Percentiles rank a stretch among this genome's conserved stretches.
Evolutionary conservation across 371 early-diverging fungal species (phyloP).

Genomic region (Mucor indicus): DNA sequence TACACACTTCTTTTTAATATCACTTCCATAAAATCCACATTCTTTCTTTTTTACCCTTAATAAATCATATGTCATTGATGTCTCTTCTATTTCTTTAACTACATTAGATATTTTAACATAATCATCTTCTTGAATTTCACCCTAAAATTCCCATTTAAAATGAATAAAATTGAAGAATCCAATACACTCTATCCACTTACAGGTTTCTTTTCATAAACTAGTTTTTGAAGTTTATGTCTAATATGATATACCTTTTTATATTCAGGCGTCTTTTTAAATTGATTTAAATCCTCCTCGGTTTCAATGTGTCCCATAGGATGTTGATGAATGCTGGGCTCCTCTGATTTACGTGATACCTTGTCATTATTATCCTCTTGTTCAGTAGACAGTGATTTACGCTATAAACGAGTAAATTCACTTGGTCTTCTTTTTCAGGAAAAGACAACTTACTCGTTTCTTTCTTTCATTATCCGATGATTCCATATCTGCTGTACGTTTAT

Average conservation of each 20-base stretch:
- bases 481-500: neutral
- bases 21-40: no score
- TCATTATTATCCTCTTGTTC: slow-evolving; percentile 10
- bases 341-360: slow-evolving; percentile 5
- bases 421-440: no score
- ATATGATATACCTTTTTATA: slow-evolving; percentile 25
- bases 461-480: slow-evolving; percentile 3
- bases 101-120: slow-evolving; percentile 24
- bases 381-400: slow-evolving; percentile 19
- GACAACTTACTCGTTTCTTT: slow-evolving; percentile 11
- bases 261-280: slow-evolving; percentile 25
- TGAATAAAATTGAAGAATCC: neutral
- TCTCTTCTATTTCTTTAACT: slow-evolving; percentile 29
- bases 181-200: slow-evolving; percentile 8
- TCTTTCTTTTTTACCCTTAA: slow-evolving; percentile 37
- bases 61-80: slow-evolving; percentile 24
- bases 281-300: slow-evolving; percentile 1
- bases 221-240: slow-evolving; percentile 33
- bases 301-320: neutral
- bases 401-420: neutral
- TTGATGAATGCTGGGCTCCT: neutral
- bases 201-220: slow-evolving; percentile 33
- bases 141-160: slow-evolving; percentile 21
- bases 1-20: neutral
- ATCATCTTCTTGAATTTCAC: slow-evolving; percentile 27